A percentile compares a stretch with the other conserved stretches of the same genome.
Evolutionary conservation across 140 eudicot species (phyloP).

Genomic region (Anethum foeniculum): DNA sequence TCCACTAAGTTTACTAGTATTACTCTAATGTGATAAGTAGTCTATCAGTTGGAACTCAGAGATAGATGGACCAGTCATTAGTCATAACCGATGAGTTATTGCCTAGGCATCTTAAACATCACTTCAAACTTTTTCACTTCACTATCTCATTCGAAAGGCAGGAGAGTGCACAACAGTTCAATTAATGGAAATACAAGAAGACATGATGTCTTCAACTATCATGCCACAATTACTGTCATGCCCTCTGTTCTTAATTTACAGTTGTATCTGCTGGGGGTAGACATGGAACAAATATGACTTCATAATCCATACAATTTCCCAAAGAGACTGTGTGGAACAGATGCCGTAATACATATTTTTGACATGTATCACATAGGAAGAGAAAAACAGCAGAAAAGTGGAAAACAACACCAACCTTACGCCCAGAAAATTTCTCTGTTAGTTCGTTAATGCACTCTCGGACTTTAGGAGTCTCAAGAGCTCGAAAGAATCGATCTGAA

Average conservation of each 20-base stretch:
- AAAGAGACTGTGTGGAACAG: background rate
- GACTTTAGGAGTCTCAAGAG: conserved; percentile 24
- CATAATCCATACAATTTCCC: background rate
- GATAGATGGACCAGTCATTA: background rate
- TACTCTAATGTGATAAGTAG: background rate
- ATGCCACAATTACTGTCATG: background rate
- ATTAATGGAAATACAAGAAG: background rate
- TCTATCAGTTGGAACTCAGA: background rate
- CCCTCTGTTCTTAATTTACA: background rate
- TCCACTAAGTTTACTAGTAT: background rate
- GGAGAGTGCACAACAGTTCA: background rate
- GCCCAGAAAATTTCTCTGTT: conserved; percentile 1
- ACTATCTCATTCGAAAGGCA: background rate
- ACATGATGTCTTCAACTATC: background rate
- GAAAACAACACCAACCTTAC: background rate
- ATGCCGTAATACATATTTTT: background rate
- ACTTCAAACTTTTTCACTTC: background rate
- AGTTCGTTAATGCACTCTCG: background rate
- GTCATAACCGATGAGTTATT: background rate
- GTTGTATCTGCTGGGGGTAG: background rate
- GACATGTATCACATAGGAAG: background rate
- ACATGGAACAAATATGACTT: background rate
- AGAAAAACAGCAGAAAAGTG: background rate
- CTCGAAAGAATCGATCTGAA: conserved; percentile 78
- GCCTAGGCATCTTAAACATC: background rate